phyloP scores from a whole-genome alignment of 2,329 filamentous ascomycete species.

The Penicillium sclerotigenum region DNA sequence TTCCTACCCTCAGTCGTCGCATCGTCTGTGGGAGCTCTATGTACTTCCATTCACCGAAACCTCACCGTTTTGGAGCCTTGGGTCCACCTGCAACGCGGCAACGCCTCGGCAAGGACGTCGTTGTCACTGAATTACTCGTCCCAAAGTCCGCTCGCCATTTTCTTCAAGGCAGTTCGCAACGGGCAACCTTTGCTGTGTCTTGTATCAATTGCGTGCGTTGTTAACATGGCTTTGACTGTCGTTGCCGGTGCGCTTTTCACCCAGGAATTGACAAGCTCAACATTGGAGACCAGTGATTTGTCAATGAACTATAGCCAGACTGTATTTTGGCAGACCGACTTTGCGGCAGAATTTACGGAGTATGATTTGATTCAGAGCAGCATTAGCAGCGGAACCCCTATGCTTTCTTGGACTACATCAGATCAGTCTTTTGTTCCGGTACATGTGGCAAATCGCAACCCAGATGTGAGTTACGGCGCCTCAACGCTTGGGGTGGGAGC shows the following conservation, averaged over 20 bases:
- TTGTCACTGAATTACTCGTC: constrained; percentile 35
- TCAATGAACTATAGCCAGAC: constrained; percentile 32
- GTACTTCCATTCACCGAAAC: constrained; percentile 35
- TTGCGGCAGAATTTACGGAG: constrained; percentile 34
- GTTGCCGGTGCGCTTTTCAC: constrained; percentile 36
- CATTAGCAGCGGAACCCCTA: constrained; percentile 32
- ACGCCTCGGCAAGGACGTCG: constrained; percentile 25
- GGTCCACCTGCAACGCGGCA: constrained; percentile 35
- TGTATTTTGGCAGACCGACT: constrained; percentile 29
- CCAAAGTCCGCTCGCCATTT: constrained; percentile 31
- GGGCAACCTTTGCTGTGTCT: constrained; percentile 28
- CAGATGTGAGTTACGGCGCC: constrained; percentile 27
- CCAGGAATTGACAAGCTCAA: constrained; percentile 29
- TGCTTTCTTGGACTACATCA: constrained; percentile 33
- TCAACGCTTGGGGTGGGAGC: constrained; percentile 30
- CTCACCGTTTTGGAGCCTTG: constrained; percentile 36
- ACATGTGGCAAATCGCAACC: constrained; percentile 18
- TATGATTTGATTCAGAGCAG: constrained; percentile 37
- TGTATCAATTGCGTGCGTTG: constrained; percentile 31
- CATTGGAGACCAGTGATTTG: constrained; percentile 22
- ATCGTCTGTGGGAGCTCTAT: constrained; percentile 32
- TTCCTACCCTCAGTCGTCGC: constrained; percentile 34
- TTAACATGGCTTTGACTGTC: constrained; percentile 31
- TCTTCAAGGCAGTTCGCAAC: constrained; percentile 29
- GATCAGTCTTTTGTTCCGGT: constrained; percentile 33